phyloP scores from a whole-genome alignment of 345 rosid genomes.

The Cardiospermum halicacabum region DNA sequence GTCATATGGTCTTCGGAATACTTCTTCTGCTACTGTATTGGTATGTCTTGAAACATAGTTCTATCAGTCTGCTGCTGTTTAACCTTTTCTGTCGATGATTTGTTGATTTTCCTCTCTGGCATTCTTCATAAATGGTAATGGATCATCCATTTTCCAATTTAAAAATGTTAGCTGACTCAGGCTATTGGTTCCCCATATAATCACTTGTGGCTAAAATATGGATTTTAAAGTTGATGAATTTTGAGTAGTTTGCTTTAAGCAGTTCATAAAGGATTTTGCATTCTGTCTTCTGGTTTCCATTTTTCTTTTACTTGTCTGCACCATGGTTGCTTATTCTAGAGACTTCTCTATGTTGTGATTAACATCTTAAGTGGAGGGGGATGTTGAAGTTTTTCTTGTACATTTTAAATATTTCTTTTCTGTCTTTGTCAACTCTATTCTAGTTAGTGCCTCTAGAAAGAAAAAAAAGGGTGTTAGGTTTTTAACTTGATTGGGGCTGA shows the following conservation, averaged over 20 bases:
- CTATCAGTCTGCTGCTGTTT: background rate
- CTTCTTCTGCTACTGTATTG: constrained; percentile 60
- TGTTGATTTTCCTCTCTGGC: background rate
- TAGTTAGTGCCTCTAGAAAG: background rate
- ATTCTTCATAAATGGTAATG: no score
- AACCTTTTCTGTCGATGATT: constrained; percentile 1
- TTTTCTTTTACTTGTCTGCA: background rate
- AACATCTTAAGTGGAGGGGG: background rate
- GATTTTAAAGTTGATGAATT: background rate
- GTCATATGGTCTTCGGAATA: constrained; percentile 86
- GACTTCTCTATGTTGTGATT: background rate
- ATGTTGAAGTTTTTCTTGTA: background rate
- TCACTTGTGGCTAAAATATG: background rate
- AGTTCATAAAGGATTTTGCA: background rate
- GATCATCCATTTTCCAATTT: background rate
- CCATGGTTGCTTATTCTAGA: background rate
- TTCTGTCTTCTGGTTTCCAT: background rate
- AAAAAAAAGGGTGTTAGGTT: background rate
- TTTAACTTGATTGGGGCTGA: background rate
- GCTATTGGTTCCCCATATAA: background rate
- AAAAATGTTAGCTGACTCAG: background rate
- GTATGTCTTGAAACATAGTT: constrained; percentile 32
- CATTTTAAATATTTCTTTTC: background rate
- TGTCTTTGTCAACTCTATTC: background rate
- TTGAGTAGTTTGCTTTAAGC: background rate